These are phyloP conservation scores for Aspergillus nanangensis DNA, from an alignment of 495 filamentous ascomycete species.

Conservation along the genomic window DNA sequence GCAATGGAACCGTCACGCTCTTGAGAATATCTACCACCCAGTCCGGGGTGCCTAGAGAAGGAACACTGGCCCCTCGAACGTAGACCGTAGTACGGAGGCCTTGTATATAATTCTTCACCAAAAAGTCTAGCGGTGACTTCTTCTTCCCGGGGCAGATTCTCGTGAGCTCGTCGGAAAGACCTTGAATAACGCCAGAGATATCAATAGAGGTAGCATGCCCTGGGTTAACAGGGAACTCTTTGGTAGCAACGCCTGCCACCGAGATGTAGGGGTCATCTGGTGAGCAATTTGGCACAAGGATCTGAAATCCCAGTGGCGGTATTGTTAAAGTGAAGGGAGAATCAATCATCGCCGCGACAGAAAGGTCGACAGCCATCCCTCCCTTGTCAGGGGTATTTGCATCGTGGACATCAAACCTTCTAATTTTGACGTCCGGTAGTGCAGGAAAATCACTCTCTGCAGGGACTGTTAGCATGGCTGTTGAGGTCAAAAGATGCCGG, in stretches of 20 bases:
- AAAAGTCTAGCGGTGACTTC: constrained; percentile 78
- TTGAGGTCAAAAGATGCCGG: not conserved
- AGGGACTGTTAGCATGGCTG: constrained; percentile 11
- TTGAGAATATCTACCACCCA: constrained; percentile 81
- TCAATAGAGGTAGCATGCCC: constrained; percentile 60
- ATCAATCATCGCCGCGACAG: constrained; percentile 61
- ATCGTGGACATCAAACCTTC: constrained; percentile 71
- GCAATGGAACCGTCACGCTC: constrained; percentile 77
- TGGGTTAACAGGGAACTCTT: constrained; percentile 58
- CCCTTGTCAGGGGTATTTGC: constrained; percentile 45
- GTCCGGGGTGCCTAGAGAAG: constrained; percentile 59
- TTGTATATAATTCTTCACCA: constrained; percentile 77
- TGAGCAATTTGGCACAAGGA: constrained; percentile 75
- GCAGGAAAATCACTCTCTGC: constrained; percentile 62
- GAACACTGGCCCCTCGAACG: constrained; percentile 68
- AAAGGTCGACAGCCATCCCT: constrained; percentile 73
- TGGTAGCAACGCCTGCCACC: constrained; percentile 73
- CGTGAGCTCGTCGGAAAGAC: constrained; percentile 67
- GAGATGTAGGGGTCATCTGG: constrained; percentile 57
- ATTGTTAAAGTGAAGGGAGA: constrained; percentile 71
- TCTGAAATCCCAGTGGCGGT: constrained; percentile 75
- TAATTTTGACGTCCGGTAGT: constrained; percentile 74
- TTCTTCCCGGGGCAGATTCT: constrained; percentile 65
- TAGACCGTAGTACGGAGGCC: constrained; percentile 73
- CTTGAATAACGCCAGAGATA: constrained; percentile 61